Percentiles rank a stretch among this genome's conserved stretches.
These are phyloP conservation scores for Trichoderma pleuroti DNA, from an alignment of 2,329 filamentous ascomycete genomes.

Conservation along the genomic window DNA sequence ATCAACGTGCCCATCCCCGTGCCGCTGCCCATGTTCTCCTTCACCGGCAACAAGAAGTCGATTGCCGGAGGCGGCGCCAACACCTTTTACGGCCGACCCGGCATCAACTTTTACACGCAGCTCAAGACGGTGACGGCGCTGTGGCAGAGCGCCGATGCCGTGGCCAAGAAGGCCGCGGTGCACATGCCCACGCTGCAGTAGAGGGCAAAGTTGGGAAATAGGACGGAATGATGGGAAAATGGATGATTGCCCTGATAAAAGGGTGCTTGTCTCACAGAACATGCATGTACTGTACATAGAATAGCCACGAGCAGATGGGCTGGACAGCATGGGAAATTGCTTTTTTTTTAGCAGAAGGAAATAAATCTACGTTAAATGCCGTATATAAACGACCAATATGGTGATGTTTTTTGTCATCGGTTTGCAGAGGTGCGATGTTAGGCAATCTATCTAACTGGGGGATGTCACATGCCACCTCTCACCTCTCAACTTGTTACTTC, in stretches of 20 bases:
- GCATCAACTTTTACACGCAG: slow-evolving; percentile 93
- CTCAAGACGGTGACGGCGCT: slow-evolving; percentile 94
- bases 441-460: neutral
- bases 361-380: neutral
- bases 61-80: slow-evolving; percentile 87
- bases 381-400: neutral
- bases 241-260: neutral
- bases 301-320: neutral
- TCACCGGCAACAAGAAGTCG: slow-evolving; percentile 81
- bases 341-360: neutral
- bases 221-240: neutral
- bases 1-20: slow-evolving; percentile 81
- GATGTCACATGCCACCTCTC: neutral
- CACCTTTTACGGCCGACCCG: slow-evolving; percentile 93
- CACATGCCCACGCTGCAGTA: slow-evolving; percentile 65
- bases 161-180: slow-evolving; percentile 79
- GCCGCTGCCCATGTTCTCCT: slow-evolving; percentile 67
- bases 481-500: neutral
- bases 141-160: slow-evolving; percentile 83
- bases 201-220: neutral
- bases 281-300: neutral
- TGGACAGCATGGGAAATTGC: slow-evolving; percentile 1
- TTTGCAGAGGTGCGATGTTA: neutral
- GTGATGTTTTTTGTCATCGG: neutral
- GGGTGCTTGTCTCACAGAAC: neutral